Evolutionary conservation across 805 yeast species (phyloP), one percentile per base, ranked within the genome.

Genomic region (Kazachstania bromeliacearum): DNA sequence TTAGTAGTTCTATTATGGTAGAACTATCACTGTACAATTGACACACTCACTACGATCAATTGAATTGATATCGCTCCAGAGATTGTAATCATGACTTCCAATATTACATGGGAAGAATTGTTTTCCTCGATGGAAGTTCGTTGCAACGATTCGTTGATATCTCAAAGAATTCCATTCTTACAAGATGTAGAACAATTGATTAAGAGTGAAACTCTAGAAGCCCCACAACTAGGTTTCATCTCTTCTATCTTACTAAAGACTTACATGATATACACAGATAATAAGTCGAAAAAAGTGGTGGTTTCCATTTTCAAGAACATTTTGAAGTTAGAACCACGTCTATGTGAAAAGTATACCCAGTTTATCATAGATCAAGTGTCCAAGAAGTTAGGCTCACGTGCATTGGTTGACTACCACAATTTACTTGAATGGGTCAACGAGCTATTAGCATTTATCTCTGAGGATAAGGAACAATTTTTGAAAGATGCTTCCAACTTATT

Each of bases 341-440:
- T 62, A 39, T 50, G 60, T 48, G 45, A 53, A 14, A 59, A 52
- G 7, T 67, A 68, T 36, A 43, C 55, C 19, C 63, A 60, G 23
- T 73, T 63, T 46, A 61, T 76, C 29, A 37, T 54, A 16, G 51
- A 53, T 8, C 45, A 55, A 14, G 49, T 52, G 6, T 50, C 67
- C 5, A 41, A 48, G 2, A 51, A 46, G 15, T 56, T 59, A 2
- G 59, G 56, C 21, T 47, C 67, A n/a, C 63, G 70, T 39, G 81
- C 89, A 1, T 53, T 70, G 4, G 62, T 73, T 2, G 84, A 76
- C 53, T 62, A 77, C 41, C 52, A 76, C 43, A 68, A 78, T 20
- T 55, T 81, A 18, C 59, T 81, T 28, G 64, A 66, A 13, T 81
- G 88, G 87, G 57, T 66, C 31, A 64, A 67, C 34, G 52, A 53